phyloP scores from a whole-genome alignment of 495 filamentous ascomycete genomes.

The Trichoderma erinaceum region DNA sequence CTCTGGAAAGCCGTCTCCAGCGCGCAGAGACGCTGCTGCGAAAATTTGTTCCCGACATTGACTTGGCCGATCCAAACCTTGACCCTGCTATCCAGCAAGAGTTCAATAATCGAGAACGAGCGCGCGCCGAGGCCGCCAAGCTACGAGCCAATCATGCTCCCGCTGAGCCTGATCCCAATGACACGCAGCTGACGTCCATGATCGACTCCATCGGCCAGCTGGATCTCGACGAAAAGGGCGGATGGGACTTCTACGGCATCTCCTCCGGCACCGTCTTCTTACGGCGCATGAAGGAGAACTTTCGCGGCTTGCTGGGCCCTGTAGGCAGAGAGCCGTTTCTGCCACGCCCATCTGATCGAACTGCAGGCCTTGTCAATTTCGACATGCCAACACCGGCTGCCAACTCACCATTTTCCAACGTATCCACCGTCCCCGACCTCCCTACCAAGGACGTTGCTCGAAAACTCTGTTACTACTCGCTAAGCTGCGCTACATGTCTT shows the following conservation, averaged over 20 bases:
- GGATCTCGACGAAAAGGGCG: constrained; percentile 83
- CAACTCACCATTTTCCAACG: constrained; percentile 46
- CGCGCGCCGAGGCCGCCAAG: constrained; percentile 31
- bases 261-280: constrained; percentile 89
- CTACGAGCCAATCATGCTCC: constrained; percentile 19
- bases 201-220: constrained; percentile 83
- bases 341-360: constrained; percentile 34
- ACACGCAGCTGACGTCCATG: constrained; percentile 88
- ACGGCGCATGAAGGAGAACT: constrained; percentile 75
- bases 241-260: constrained; percentile 93
- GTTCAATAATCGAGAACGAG: constrained; percentile 43
- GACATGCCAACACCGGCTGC: constrained; percentile 66
- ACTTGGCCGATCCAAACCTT: constrained; percentile 75
- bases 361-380: constrained; percentile 38
- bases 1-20: constrained; percentile 74
- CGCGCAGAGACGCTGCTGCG: constrained; percentile 76
- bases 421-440: constrained; percentile 58
- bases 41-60: constrained; percentile 75
- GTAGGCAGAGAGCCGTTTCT: constrained; percentile 45
- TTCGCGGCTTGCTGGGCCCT: constrained; percentile 55
- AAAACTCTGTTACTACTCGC: constrained; percentile 64
- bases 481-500: constrained; percentile 78
- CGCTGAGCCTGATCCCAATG: constrained; percentile 35
- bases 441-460: constrained; percentile 63
- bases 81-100: constrained; percentile 60